Evolutionary conservation across 768 basidiomycete species (phyloP).

Genomic region (Heimioporus sp.): DNA sequence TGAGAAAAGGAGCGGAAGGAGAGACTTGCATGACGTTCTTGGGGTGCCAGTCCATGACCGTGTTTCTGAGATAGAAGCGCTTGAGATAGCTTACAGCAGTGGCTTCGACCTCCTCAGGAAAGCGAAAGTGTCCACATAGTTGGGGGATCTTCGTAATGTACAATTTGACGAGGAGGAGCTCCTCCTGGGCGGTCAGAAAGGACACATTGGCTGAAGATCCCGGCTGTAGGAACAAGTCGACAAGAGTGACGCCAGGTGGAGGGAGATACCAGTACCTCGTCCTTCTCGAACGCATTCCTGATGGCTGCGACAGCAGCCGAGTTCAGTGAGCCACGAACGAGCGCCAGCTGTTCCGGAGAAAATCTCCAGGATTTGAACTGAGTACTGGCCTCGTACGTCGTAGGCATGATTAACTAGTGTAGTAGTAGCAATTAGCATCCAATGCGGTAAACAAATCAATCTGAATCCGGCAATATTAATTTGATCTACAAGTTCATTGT

Average conservation of each 20-base stretch:
- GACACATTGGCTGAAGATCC: constrained; percentile 70
- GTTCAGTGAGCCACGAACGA: constrained; percentile 68
- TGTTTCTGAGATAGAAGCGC: constrained; percentile 95
- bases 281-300: constrained; percentile 70
- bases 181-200: constrained; percentile 78
- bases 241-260: background rate
- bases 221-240: constrained; percentile 42
- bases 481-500: too few relatives aligned
- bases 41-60: constrained; percentile 99
- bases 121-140: constrained; percentile 80
- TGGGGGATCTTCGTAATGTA: constrained; percentile 86
- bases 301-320: constrained; percentile 74
- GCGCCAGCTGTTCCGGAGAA: constrained; percentile 61
- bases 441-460: too few relatives aligned
- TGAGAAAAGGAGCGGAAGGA: background rate
- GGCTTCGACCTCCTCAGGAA: constrained; percentile 90
- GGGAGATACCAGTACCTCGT: constrained; percentile 55
- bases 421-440: too few relatives aligned
- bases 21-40: constrained; percentile 92
- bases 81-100: constrained; percentile 93
- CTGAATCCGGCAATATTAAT: background rate
- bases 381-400: constrained; percentile 75
- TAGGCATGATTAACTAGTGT: constrained; percentile 13
- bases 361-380: constrained; percentile 90
- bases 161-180: constrained; percentile 82